These are phyloP conservation scores for Lojkania enalia DNA, from an alignment of 2,329 filamentous ascomycete species.

Conservation along the genomic window DNA sequence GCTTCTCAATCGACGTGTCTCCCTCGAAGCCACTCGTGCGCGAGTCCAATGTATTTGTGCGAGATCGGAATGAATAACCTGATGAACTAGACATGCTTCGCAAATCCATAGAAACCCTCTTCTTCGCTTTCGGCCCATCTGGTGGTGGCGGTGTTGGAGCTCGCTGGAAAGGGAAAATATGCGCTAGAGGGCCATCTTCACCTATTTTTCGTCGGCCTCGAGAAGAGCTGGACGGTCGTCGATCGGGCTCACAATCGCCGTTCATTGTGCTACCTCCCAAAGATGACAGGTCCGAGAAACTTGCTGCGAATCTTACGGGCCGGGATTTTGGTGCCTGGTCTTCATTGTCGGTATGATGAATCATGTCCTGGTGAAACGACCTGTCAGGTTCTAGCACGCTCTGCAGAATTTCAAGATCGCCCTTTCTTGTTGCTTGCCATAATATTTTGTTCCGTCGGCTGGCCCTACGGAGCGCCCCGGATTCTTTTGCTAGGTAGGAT, in stretches of 20 bases:
- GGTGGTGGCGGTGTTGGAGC: slow-evolving; percentile 54
- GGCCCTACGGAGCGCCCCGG: slow-evolving; percentile 76
- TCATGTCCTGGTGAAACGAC: slow-evolving; percentile 40
- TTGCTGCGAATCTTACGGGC: slow-evolving; percentile 39
- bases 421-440: slow-evolving; percentile 84
- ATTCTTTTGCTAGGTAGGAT: slow-evolving; percentile 82
- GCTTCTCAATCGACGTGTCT: slow-evolving; percentile 79
- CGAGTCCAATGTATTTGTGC: slow-evolving; percentile 68
- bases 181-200: slow-evolving; percentile 60
- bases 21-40: slow-evolving; percentile 75
- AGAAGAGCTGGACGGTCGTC: slow-evolving; percentile 24
- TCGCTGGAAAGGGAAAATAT: slow-evolving; percentile 89
- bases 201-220: slow-evolving; percentile 17
- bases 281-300: slow-evolving; percentile 31
- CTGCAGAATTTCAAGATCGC: slow-evolving; percentile 73
- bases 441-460: slow-evolving; percentile 83
- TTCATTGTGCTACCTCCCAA: slow-evolving; percentile 34
- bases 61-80: slow-evolving; percentile 78
- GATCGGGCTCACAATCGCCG: slow-evolving; percentile 29
- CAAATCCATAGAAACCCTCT: slow-evolving; percentile 81
- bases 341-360: slow-evolving; percentile 33
- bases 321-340: slow-evolving; percentile 24
- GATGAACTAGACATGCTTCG: slow-evolving; percentile 87
- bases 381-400: slow-evolving; percentile 75
- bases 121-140: slow-evolving; percentile 65